phyloP scores from a whole-genome alignment of 352 stramenopile genomes.

The Pythium brachiatum region DNA sequence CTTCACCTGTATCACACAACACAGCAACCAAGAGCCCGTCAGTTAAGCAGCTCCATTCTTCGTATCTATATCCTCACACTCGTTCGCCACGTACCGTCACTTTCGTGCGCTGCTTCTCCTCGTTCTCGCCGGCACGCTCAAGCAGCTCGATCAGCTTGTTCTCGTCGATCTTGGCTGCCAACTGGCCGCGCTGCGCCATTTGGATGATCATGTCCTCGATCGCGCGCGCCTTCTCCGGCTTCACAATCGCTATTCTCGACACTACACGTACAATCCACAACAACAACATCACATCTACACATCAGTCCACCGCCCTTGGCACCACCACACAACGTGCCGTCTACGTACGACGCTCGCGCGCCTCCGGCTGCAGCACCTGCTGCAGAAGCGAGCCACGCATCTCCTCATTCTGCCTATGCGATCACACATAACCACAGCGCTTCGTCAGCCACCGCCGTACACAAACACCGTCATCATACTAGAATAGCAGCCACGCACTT shows the following conservation, averaged over 20 bases:
- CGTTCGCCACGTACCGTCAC: conserved; percentile 55
- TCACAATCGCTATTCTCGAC: conserved; percentile 86
- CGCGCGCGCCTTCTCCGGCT: conserved; percentile 81
- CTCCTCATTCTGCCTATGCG: conserved; percentile 67
- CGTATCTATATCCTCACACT: neutral
- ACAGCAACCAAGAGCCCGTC: neutral
- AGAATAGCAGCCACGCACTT: conserved; percentile 38
- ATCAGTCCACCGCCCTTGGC: neutral
- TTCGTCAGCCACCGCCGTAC: neutral
- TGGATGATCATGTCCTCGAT: conserved; percentile 87
- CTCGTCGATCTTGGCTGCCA: conserved; percentile 80
- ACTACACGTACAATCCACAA: conserved; percentile 37
- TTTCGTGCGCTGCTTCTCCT: conserved; percentile 87
- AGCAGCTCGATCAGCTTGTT: conserved; percentile 84
- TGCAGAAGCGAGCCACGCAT: conserved; percentile 74
- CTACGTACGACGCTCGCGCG: conserved; percentile 73
- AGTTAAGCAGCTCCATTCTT: neutral
- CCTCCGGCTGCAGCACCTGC: conserved; percentile 76
- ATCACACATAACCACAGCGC: neutral
- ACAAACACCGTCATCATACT: neutral
- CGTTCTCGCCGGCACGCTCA: conserved; percentile 68
- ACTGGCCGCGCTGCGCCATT: conserved; percentile 83
- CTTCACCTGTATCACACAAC: conserved; percentile 56
- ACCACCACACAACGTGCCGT: neutral
- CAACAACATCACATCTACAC: neutral